Percentiles rank a stretch among this genome's conserved stretches.
phyloP scores from a whole-genome alignment of 108 stramenopile species.

The Conticribra weissflogii region DNA sequence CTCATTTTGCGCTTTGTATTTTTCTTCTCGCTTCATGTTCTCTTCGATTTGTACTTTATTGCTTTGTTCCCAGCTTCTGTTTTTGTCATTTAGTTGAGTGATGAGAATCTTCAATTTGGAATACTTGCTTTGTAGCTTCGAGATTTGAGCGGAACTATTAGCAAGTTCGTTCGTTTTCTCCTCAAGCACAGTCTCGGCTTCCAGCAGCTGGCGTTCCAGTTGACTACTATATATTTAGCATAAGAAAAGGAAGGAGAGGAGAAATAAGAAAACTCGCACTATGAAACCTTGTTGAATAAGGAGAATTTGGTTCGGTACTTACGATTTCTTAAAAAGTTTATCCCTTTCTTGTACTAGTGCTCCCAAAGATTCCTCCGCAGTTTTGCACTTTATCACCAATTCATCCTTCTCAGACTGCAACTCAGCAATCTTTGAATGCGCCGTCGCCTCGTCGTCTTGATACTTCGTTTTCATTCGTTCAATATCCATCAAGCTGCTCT shows the following conservation, averaged over 20 bases:
- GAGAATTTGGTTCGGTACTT: too few species aligned
- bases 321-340: conserved; percentile 24
- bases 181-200: conserved; percentile 2
- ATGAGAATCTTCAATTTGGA: conserved; percentile 28
- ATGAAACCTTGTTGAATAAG: too few species aligned
- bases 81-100: conserved; percentile 20
- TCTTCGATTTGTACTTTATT: conserved; percentile 30
- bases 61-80: conserved; percentile 30
- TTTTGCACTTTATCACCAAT: conserved; percentile 6
- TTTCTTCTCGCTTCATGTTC: not conserved
- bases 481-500: conserved; percentile 27
- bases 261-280: too few species aligned
- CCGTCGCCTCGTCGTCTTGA: conserved; percentile 24
- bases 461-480: conserved; percentile 28
- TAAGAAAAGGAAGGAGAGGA: not conserved
- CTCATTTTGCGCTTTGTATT: conserved; percentile 5
- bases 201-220: not conserved
- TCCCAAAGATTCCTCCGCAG: not conserved
- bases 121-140: conserved; percentile 27
- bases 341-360: conserved; percentile 7
- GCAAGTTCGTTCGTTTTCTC: conserved; percentile 18
- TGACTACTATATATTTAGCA: not conserved
- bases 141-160: conserved; percentile 18
- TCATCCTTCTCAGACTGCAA: conserved; percentile 9
- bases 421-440: conserved; percentile 17